phyloP scores from a whole-genome alignment of 2,329 filamentous ascomycete species.

The Immersiporthe knoxdaviesiana region DNA sequence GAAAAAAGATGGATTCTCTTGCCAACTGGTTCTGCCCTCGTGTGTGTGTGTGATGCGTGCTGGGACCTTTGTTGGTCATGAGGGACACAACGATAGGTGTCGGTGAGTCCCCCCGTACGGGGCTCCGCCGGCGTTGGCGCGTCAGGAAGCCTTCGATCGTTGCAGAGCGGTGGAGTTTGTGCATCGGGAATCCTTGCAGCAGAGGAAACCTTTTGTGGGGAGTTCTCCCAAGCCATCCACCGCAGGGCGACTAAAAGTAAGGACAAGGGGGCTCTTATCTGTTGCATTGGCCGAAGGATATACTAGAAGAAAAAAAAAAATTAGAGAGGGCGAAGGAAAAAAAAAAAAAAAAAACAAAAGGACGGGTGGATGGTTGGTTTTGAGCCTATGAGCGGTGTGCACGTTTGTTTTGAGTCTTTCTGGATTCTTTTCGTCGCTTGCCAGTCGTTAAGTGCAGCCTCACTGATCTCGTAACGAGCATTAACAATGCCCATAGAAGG shows the following conservation, averaged over 20 bases:
- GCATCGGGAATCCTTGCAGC: conserved; percentile 15
- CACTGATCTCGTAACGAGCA: conserved; percentile 2
- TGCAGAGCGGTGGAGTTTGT: conserved; percentile 22
- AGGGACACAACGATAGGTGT: conserved; percentile 25
- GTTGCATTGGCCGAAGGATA: conserved; percentile 19
- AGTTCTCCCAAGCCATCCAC: background rate
- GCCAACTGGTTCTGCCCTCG: conserved; percentile 7
- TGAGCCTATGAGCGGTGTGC: conserved; percentile 30
- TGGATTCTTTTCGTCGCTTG: background rate
- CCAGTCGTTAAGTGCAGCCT: conserved; percentile 11
- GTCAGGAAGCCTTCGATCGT: conserved; percentile 18
- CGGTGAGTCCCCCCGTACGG: conserved; percentile 29
- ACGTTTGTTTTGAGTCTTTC: conserved; percentile 17
- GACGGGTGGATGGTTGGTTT: background rate
- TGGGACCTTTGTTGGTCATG: conserved; percentile 24
- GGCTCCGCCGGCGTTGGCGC: conserved; percentile 20
- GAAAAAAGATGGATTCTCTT: background rate
- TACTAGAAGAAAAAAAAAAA: background rate
- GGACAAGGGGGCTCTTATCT: conserved; percentile 26
- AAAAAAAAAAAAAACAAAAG: background rate
- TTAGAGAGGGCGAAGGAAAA: too few species aligned
- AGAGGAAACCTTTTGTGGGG: conserved; percentile 19
- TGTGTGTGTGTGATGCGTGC: background rate
- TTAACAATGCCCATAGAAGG: conserved; percentile 3
- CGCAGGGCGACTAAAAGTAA: conserved; percentile 7